phyloP scores from a whole-genome alignment of 2,329 filamentous ascomycete species.

The Colletotrichum cordylinicola region DNA sequence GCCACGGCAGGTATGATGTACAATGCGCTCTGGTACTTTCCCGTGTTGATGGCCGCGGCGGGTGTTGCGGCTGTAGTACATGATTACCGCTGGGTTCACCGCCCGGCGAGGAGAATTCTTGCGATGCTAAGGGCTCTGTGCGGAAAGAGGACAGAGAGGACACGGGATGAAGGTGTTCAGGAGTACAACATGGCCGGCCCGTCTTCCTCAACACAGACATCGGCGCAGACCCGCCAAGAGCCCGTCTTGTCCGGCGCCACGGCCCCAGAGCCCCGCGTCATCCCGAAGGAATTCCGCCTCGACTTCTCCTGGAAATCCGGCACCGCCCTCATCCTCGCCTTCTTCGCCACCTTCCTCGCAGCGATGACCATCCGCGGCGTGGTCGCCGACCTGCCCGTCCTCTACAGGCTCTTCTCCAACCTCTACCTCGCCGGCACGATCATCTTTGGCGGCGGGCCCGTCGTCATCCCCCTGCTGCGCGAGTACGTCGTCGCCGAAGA shows the following conservation, averaged over 20 bases:
- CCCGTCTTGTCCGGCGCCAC: background rate
- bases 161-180: background rate
- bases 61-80: conserved; percentile 57
- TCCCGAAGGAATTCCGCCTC: conserved; percentile 31
- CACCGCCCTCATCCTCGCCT: conserved; percentile 40
- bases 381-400: conserved; percentile 41
- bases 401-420: conserved; percentile 67
- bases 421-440: conserved; percentile 72
- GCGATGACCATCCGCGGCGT: conserved; percentile 54
- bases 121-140: background rate
- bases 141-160: background rate
- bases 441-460: conserved; percentile 63
- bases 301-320: conserved; percentile 44
- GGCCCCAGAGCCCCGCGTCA: conserved; percentile 27
- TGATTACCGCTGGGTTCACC: conserved; percentile 56
- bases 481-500: conserved; percentile 65
- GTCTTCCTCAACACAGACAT: background rate
- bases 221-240: background rate
- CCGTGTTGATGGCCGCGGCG: conserved; percentile 60
- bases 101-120: conserved; percentile 29
- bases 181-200: background rate
- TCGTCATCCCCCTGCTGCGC: conserved; percentile 62
- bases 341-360: conserved; percentile 58
- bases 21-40: conserved; percentile 73
- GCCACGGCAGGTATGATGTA: conserved; percentile 69